Base-by-base conservation (phyloP, 208 protist species). In the Crithidia acanthocephali region DNA sequence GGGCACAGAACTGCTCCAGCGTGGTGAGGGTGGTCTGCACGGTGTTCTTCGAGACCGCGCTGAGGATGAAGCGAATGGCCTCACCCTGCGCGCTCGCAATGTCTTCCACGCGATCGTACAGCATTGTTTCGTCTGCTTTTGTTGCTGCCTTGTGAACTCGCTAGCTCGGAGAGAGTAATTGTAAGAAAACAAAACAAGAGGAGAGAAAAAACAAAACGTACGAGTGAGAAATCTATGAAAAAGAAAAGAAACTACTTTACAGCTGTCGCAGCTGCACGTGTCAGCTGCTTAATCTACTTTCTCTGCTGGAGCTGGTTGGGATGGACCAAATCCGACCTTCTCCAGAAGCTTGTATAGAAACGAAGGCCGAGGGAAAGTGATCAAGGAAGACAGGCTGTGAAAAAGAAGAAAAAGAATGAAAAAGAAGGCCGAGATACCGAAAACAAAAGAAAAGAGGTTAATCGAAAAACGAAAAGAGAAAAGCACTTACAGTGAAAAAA, bases 51-150 rank as follows among this genome's bases (percentile, higher is more conserved):
- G 85, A 86, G 18, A 88, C 88, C 13, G 88, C 81, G 6, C 83
- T 48, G 18, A 94, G 63, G 28, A 93, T 72, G 76, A 92, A 93
- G 50, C 89, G 85, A 33, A 95, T 81, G n/a, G 83, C 73, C 53
- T 89, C 83, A 15, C 85, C 84, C 50, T 87, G 87, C 33, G 89
- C 76, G 65, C 70, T 82, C 53, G 77, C 85, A 30, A 94, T 80
- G 55, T 96, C 91, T 53, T 86, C 84, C 7, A 90, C 84, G 67
- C 86, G 85, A 64, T 96, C 85, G 72, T 90, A 83, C 80, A 90
- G 64, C 87, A 93, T 94, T 30, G 52, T 33, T 44, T 47, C 22
- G 69, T 48, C n/a, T n/a, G n/a, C n/a, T n/a, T n/a, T n/a, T n/a
- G n/a, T n/a, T n/a, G n/a, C n/a, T n/a, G n/a, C n/a, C n/a, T n/a